These are phyloP conservation scores for Allium sativum DNA, from an alignment of 106 monocot species.

Conservation along the genomic window DNA sequence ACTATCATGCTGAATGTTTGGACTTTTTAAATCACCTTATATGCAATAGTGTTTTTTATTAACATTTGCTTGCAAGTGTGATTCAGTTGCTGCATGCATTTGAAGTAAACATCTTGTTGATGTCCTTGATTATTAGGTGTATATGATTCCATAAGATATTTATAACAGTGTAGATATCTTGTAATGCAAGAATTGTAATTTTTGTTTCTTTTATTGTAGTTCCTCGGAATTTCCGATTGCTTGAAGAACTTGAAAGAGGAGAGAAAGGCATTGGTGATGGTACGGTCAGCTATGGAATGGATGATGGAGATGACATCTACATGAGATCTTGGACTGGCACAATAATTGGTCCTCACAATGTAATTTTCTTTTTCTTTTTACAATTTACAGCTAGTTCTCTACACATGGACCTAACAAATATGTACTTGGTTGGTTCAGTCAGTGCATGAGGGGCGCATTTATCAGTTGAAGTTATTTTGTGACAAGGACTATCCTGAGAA, in stretches of 20 bases:
- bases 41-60: no score
- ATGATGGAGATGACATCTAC: slow-evolving; percentile 28
- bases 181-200: no score
- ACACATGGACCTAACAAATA: not conserved
- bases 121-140: no score
- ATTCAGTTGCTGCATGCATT: no score
- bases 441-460: slow-evolving; percentile 22
- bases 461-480: slow-evolving; percentile 23
- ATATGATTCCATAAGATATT: no score
- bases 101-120: no score
- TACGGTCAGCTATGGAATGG: slow-evolving; percentile 25
- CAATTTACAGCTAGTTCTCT: not conserved
- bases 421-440: slow-evolving; percentile 6
- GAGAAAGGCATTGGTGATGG: slow-evolving; percentile 27
- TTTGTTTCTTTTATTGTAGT: not conserved
- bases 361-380: slow-evolving; percentile 4
- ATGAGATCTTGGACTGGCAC: slow-evolving; percentile 27
- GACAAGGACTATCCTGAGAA: slow-evolving; percentile 26
- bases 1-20: no score
- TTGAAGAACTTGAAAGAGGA: slow-evolving; percentile 28
- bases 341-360: slow-evolving; percentile 25
- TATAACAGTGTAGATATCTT: no score
- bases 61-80: no score
- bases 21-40: no score
- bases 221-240: slow-evolving; percentile 25